Evolutionary conservation across 805 yeast species (phyloP).

Genomic region (Kluyveromyces dobzhanskii): DNA sequence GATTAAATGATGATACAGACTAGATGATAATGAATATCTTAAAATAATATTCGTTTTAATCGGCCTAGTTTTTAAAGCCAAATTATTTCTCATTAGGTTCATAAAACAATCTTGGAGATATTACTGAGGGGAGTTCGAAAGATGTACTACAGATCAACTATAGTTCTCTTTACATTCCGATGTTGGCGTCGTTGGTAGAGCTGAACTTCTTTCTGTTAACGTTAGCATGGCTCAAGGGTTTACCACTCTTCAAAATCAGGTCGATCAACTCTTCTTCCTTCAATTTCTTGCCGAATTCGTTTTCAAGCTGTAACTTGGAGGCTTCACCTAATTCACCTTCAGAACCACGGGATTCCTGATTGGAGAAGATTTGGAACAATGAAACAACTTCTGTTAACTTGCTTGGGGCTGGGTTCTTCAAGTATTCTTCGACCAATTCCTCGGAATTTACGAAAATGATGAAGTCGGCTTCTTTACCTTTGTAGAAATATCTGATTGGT

Average conservation of each 20-base stretch:
- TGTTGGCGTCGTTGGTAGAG: constrained; percentile 36
- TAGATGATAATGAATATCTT: too few species aligned
- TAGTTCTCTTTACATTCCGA: neutral
- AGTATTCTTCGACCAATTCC: constrained; percentile 40
- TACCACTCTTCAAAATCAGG: constrained; percentile 53
- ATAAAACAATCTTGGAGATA: too few species aligned
- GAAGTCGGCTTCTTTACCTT: constrained; percentile 59
- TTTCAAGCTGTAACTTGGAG: constrained; percentile 50
- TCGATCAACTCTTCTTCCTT: constrained; percentile 50
- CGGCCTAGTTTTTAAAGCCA: too few species aligned
- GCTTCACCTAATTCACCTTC: constrained; percentile 70
- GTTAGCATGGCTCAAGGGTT: constrained; percentile 33
- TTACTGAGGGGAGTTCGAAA: too few species aligned
- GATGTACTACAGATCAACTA: too few species aligned
- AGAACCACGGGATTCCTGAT: constrained; percentile 52
- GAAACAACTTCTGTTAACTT: constrained; percentile 49
- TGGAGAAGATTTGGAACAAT: constrained; percentile 54
- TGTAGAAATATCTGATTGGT: constrained; percentile 49
- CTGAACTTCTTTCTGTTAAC: constrained; percentile 23
- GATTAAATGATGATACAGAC: too few species aligned
- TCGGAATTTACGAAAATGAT: constrained; percentile 53
- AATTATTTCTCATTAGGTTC: too few species aligned
- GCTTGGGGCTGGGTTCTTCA: constrained; percentile 39
- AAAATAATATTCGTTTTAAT: too few species aligned
- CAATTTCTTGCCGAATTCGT: constrained; percentile 56